Base-by-base conservation (phyloP, 2,329 filamentous ascomycete species). In the Hymenoscyphus albidus region DNA sequence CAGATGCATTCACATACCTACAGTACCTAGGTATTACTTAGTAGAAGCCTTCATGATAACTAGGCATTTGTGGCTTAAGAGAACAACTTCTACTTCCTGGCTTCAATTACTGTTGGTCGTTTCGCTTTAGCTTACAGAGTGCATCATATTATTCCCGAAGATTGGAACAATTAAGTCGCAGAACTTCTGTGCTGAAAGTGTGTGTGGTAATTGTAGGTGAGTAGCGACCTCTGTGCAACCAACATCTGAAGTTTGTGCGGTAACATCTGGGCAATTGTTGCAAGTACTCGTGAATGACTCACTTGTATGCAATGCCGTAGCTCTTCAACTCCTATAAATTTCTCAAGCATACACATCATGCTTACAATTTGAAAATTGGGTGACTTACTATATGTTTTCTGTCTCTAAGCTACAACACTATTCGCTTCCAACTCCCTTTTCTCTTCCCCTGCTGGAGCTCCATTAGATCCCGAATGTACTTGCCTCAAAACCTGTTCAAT, bases 401-500 rank as follows among this genome's bases (percentile, higher is more conserved):
- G 14, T 69, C 63, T 72, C 35, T 22, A 74, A 55, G 71, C 61
- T 44, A 74, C 59, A n/a, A 74, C 63, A 3, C 58, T 62, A 61
- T 68, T 74, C 14, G 72, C 73, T 35, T 62, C 58, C 6, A 60
- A 57, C 40, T 74, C 69, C 56, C 69, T 71, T 59, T 68, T 65
- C 60, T 70, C 64, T 58, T 73, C 69, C 16, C 7, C 56, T 4
- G 54, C 62, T 5, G 39, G 39, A 18, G 57, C 60, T 0, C 31
- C 57, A 42, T 18, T 27, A 31, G 27, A 58, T 42, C 61, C 62
- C 14, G 58, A 59, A 27, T 70, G 66, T 27, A 74, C 68, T 35
- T 76, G 67, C 18, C 31, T 42, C 5, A 76, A 54, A 12, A 75
- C 72, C 9, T 32, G 59, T 69, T 79, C 80, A 27, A 97, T 77